phyloP scores from a whole-genome alignment of 306 rosid genomes.

The Geum urbanum region DNA sequence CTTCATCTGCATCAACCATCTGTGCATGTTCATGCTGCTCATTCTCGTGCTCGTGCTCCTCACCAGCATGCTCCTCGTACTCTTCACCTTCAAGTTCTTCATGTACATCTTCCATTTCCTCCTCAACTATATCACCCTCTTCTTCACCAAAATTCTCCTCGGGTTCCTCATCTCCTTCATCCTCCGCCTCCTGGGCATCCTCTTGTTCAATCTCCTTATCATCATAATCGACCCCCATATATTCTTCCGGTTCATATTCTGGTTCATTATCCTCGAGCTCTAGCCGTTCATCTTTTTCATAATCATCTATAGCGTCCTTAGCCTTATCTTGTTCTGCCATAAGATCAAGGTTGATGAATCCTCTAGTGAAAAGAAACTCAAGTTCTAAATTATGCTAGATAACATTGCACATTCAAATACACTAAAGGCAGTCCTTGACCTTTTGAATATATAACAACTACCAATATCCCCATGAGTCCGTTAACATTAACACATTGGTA shows the following conservation, averaged over 20 bases:
- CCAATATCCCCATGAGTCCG: background rate
- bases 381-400: conserved; percentile 25
- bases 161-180: conserved; percentile 66
- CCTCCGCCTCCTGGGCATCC: conserved; percentile 61
- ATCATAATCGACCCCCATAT: conserved; percentile 84
- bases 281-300: conserved; percentile 79
- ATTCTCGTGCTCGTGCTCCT: conserved; percentile 14
- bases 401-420: conserved; percentile 12
- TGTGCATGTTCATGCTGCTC: conserved; percentile 45
- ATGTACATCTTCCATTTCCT: conserved; percentile 69
- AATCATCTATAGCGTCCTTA: conserved; percentile 73
- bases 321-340: conserved; percentile 84
- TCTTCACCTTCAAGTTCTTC: conserved; percentile 80
- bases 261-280: conserved; percentile 97
- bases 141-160: conserved; percentile 71
- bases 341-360: conserved; percentile 33
- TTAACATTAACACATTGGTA: background rate
- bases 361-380: conserved; percentile 33
- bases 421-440: conserved; percentile 21
- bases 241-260: conserved; percentile 84
- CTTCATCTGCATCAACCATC: conserved; percentile 67
- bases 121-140: conserved; percentile 72
- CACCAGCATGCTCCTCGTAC: conserved; percentile 59
- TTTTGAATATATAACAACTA: background rate
- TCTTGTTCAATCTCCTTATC: conserved; percentile 90